Base-by-base conservation (phyloP, 2,329 filamentous ascomycete genomes). In the Aschersonia sp. region DNA sequence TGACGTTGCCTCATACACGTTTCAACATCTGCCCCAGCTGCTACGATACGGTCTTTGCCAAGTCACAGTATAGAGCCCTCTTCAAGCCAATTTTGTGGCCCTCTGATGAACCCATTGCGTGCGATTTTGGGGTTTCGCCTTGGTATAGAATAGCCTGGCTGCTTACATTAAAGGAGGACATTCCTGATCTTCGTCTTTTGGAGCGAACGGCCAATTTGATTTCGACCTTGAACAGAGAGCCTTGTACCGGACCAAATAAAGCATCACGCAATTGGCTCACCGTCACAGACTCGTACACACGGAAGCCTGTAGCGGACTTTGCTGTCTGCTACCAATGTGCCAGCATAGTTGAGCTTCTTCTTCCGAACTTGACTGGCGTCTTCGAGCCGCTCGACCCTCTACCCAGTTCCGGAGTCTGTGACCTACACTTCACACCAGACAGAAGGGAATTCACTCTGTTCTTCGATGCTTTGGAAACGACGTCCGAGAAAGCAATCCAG, bases 101-200 rank as follows among this genome's bases (percentile, higher is more conserved):
- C 5, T 67, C 72, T 3, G 73, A 76, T 11, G 68, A 72, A 41
- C 71, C 76, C 43, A 72, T 85, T 6, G 70, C 74, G 43, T 97
- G 90, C 65, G 83, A 88, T 53, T 87, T 95, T 62, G 86, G 85
- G 32, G 74, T 78, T 10, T 74, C 72, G 0, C 77, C 83, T 1
- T 95, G 88, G 87, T 83, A 87, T 56, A 80, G 86, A 31, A 79
- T 95, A 40, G 88, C 88, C 1, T 94, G 84, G 79, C 72, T 89
- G 4, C 72, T 94, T 52, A 89, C 81, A 2, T 67, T 84, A 46
- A 87, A 88, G 62, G 77, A 86, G 53, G 66, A 77, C 10, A 70
- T 76, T 14, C 70, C 74, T 4, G 79, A 87, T 53, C 66, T 92
- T 41, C 74, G 76, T 10, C 66, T 94, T 5, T 71, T 95, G 32